Evolutionary conservation across 257 asterid genomes (phyloP).

Genomic region (Plantago elongata): DNA sequence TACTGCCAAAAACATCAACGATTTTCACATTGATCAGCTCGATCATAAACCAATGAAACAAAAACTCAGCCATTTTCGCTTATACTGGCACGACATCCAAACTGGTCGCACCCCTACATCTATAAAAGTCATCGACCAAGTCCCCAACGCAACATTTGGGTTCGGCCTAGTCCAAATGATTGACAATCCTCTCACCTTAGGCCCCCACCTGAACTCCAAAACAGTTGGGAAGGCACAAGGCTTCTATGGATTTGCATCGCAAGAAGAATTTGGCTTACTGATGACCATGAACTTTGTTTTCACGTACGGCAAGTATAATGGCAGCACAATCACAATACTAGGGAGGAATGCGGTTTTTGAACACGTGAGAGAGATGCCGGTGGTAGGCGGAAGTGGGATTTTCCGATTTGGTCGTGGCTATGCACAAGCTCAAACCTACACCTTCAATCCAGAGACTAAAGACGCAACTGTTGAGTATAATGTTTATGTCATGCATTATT

Average conservation of each 20-base stretch:
- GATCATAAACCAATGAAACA: conserved; percentile 19
- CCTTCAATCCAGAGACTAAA: conserved; percentile 32
- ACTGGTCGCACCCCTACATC: conserved; percentile 35
- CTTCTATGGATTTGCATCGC: conserved; percentile 42
- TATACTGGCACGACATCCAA: conserved; percentile 46
- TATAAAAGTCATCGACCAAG: conserved; percentile 19
- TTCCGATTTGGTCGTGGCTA: conserved; percentile 61
- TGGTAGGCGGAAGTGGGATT: conserved; percentile 68
- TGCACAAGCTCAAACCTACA: conserved; percentile 48
- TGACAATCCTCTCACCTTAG: conserved; percentile 46
- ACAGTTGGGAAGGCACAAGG: conserved; percentile 56
- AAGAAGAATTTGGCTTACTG: conserved; percentile 24
- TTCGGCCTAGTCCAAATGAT: conserved; percentile 46
- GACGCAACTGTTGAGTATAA: conserved; percentile 62
- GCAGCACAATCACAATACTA: conserved; percentile 44
- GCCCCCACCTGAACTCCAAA: conserved; percentile 39
- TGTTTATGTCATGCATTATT: conserved; percentile 51
- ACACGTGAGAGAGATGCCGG: conserved; percentile 57
- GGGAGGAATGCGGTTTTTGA: conserved; percentile 49
- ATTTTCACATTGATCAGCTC: conserved; percentile 20
- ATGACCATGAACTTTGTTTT: conserved; percentile 57
- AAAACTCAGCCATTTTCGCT: conserved; percentile 32
- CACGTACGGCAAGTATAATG: conserved; percentile 44
- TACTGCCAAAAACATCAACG: conserved; percentile 16
- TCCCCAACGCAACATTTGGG: background rate